Evolutionary conservation across 257 asterid species (phyloP).

Genomic region (Scutellaria minor): DNA sequence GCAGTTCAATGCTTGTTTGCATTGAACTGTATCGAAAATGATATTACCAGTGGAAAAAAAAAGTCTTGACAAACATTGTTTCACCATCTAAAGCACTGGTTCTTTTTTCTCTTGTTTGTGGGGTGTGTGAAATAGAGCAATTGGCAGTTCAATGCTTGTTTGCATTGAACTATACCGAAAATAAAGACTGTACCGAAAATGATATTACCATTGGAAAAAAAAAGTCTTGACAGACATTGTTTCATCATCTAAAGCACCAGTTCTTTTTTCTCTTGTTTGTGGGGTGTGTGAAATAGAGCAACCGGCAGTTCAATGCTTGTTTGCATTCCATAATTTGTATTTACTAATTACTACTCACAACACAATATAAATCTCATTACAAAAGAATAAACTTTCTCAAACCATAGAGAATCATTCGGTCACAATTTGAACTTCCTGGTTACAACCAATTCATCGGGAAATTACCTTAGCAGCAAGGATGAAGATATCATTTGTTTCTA

Average conservation of each 20-base stretch:
- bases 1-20: conserved; percentile 23
- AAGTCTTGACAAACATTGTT: too few relatives aligned
- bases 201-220: too few relatives aligned
- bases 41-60: too few relatives aligned
- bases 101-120: too few relatives aligned
- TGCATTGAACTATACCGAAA: too few relatives aligned
- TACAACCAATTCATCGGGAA: conserved; percentile 14
- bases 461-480: conserved; percentile 93
- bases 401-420: conserved; percentile 1
- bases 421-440: background rate
- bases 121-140: too few relatives aligned
- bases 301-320: conserved; percentile 14
- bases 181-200: too few relatives aligned
- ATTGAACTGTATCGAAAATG: too few relatives aligned
- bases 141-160: too few relatives aligned
- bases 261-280: background rate
- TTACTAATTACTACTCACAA: background rate
- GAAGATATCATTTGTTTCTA: conserved; percentile 96
- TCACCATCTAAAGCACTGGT: too few relatives aligned
- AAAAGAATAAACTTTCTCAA: conserved; percentile 5
- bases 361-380: conserved; percentile 11
- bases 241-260: conserved; percentile 13
- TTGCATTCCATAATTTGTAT: conserved; percentile 19
- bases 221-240: conserved; percentile 13
- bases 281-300: background rate